Base-by-base conservation (phyloP, 192 early-diverging fungal genomes). In the Haplosporangium gracile region DNA sequence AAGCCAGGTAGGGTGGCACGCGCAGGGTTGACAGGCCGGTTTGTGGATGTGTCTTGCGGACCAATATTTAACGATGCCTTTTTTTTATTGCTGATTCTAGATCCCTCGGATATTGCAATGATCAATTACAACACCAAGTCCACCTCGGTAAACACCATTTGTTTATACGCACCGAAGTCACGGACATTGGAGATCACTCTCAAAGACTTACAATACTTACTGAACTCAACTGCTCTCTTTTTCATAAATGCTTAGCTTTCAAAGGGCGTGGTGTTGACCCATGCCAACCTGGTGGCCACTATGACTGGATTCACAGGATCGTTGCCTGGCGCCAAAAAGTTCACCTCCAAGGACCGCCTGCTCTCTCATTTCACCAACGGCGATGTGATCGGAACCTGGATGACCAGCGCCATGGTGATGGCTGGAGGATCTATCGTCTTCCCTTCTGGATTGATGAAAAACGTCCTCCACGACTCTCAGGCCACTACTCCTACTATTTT, bases 221-320 rank as follows among this genome's bases (percentile, higher is more conserved):
- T 29, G 10, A 16, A 40, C 16, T 24, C 16, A n/a, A 40, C 34
- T 2, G 9, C 7, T 42, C 5, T 10, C 26, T 9, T 73, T 49
- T 49, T 49, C 11, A 32, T 15, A 24, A 63, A 55, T 22, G 32
- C 49, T 24, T 75, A 83, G 81, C 63, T 81, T 0, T 86, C 98
- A 60, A 97, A 97, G 83, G 98, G 98, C 40, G 97, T 97, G 39
- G 83, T 96, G 76, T 83, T 99, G 9, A 92, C 94, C n/a, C 96
- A 99, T 79, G 82, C 90, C 43, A 97, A 96, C 70, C 84, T 98
- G 76, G 89, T 97, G 63, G 93, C 97, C 29, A 93, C 94, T 45
- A 86, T 75, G 72, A 70, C 84, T 36, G 84, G 70, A 16, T 86
- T 86, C 76, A 73, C 55, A 24, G 36, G 43, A 20, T 68, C 75